Evolutionary conservation across 805 yeast genomes (phyloP), one percentile per base, ranked within the genome.

Genomic region (Metschnikowia proteae): DNA sequence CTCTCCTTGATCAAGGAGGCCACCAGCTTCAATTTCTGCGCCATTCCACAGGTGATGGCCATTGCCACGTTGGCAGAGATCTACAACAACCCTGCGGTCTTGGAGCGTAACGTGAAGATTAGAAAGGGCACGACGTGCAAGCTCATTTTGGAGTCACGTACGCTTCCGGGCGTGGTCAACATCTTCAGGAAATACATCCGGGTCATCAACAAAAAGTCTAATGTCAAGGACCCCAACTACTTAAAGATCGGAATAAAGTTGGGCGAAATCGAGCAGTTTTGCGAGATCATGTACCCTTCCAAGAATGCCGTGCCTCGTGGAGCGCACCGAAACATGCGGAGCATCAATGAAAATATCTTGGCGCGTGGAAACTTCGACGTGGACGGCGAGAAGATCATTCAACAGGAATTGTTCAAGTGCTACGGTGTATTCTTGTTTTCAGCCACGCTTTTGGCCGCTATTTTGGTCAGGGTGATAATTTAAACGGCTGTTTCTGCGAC

Each of bases 11-110:
- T 94, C 43, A 78, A 79, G 50, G 99, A 94, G 63, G 87, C 85
- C 51, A 81, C 96, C 1, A 71, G 84, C 43, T 94, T 89, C 74
- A 86, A 83, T 59, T 94, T 94, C 74, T 91, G 97, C 73, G 88
- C 97, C 8, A 94, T 94, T 63, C 99, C 99, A 17, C 99, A 94
- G 71, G 97, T 92, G 17, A 94, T 94, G 99, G 97, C 98, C 33
- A 86, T 94, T 65, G 97, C 99, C 11, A 89, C 98, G 1, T 76
- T 94, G 58, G 89, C 92, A 23, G 74, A 84, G 45, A 86, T 94
- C 31, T 91, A 86, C 77, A 83, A 86, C 63, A 94, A 94, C 70
- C 84, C 85, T 3, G 61, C 71, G 3, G 86, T 92, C 3, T 80
- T 92, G 62, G 77, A 82, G 39, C 65, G 68, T 34, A 82, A 87